Base-by-base conservation (phyloP, 2,329 filamentous ascomycete species). In the Colletotrichum paranaense region DNA sequence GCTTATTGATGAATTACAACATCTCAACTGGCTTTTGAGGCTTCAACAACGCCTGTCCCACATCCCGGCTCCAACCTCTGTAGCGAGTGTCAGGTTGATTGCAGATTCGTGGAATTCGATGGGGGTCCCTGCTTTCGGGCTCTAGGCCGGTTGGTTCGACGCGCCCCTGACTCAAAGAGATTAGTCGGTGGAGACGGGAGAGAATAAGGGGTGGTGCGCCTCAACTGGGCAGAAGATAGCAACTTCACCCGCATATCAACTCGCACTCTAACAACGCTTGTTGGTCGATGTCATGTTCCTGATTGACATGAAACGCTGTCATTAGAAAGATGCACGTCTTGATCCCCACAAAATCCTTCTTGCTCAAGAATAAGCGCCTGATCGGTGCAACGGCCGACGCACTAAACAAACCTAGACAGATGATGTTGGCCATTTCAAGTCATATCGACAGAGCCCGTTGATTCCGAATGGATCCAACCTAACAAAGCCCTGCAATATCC, bases 171-270 rank as follows among this genome's bases (percentile, higher is more conserved):
- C 22, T 46, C 70, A 42, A 49, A 49, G 42, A 73, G 46, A 73
- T 73, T 65, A 66, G 56, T 59, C 67, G 56, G 70, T 70, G 70
- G 67, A 49, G 56, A 65, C 67, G 7, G 9, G 12, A 32, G 19
- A 22, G 65, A 26, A 52, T 64, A 46, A 69, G 60, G 68, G 67
- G 60, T 28, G 59, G 57, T 67, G 68, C 56, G 62, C 42, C 49
- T 32, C 59, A 32, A 32, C 42, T 58, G 69, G 42, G 24, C 22
- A 53, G 19, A 55, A 46, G 42, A 32, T 22, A 30, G 46, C 46
- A 64, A 60, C 14, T 64, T 72, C 65, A 35, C 63, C 67, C 67
- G 58, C 69, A 68, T 63, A 72, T 63, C 49, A 72, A 42, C 58
- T 32, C 35, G 11, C 7, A 38, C 38, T 28, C 3, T n/a, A 28